phyloP scores from a whole-genome alignment of 2,329 filamentous ascomycete species.

The Bipolaris victoriae region DNA sequence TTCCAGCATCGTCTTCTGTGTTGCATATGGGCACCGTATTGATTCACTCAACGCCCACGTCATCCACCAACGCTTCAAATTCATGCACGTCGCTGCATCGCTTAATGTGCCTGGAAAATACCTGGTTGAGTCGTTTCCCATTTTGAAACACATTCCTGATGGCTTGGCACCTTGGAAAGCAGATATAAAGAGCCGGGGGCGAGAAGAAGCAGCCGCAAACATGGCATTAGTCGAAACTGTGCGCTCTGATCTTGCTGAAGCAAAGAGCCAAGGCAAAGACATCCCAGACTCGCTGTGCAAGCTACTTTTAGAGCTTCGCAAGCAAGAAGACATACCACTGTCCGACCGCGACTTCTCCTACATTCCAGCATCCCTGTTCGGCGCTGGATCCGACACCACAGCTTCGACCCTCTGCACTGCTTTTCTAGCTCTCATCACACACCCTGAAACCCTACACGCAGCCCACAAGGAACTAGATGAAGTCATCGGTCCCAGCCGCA shows the following conservation, averaged over 20 bases:
- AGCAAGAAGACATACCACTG: slow-evolving; percentile 50
- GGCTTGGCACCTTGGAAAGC: slow-evolving; percentile 57
- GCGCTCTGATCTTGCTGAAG: slow-evolving; percentile 47
- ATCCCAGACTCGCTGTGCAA: slow-evolving; percentile 55
- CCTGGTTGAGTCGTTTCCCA: slow-evolving; percentile 56
- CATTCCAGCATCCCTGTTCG: slow-evolving; percentile 54
- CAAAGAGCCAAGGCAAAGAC: slow-evolving; percentile 40
- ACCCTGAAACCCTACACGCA: slow-evolving; percentile 52
- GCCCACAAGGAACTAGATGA: slow-evolving; percentile 53
- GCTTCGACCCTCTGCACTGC: slow-evolving; percentile 56
- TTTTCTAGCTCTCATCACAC: slow-evolving; percentile 57
- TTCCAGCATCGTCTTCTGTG: slow-evolving; percentile 57
- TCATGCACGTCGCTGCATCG: slow-evolving; percentile 57
- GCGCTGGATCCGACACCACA: slow-evolving; percentile 60
- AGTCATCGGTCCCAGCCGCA: slow-evolving; percentile 38
- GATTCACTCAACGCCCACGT: slow-evolving; percentile 56
- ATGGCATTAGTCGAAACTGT: slow-evolving; percentile 53
- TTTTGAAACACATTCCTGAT: slow-evolving; percentile 53
- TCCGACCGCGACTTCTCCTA: slow-evolving; percentile 53
- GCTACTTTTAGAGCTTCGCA: slow-evolving; percentile 51
- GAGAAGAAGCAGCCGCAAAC: slow-evolving; percentile 50
- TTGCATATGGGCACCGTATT: slow-evolving; percentile 59
- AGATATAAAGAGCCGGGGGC: slow-evolving; percentile 50
- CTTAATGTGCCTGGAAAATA: slow-evolving; percentile 57
- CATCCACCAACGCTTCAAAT: slow-evolving; percentile 55